phyloP scores from a whole-genome alignment of 768 basidiomycete species.

The Rhizopogon sp. region DNA sequence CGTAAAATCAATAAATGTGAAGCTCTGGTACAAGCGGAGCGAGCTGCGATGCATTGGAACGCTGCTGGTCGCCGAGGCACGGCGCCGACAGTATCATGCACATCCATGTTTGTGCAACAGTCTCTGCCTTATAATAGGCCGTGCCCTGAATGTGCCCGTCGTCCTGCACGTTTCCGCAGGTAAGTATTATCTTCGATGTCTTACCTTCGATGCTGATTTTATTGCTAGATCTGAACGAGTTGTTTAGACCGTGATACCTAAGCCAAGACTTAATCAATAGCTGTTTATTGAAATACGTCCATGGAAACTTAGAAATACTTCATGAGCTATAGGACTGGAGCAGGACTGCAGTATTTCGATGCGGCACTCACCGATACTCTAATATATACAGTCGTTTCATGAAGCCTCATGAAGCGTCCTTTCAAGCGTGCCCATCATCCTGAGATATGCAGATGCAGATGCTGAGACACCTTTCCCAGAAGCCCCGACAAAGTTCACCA shows the following conservation, averaged over 20 bases:
- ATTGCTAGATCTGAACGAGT: not conserved
- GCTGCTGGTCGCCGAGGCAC: not conserved
- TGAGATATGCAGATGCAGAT: conserved; percentile 32
- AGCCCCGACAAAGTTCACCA: conserved; percentile 34
- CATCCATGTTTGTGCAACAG: not conserved
- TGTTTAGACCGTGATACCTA: not conserved
- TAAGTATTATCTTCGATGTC: not conserved
- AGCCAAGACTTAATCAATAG: not conserved
- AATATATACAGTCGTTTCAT: not conserved
- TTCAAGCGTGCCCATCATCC: conserved; percentile 33
- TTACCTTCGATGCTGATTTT: not conserved
- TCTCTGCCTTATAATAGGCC: not conserved
- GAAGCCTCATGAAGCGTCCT: not conserved
- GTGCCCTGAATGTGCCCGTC: not conserved
- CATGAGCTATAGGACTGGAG: not conserved
- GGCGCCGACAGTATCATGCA: not conserved
- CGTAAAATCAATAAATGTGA: not conserved
- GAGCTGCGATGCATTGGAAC: not conserved
- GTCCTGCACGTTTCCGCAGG: not conserved
- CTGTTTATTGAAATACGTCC: too few relatives aligned
- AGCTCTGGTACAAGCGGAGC: not conserved
- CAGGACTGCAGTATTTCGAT: not conserved
- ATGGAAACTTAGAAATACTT: not conserved
- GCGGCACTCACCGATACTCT: not conserved
- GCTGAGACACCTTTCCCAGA: conserved; percentile 36